These are phyloP conservation scores for Mycena latifolia DNA, from an alignment of 768 basidiomycete species.

Conservation along the genomic window DNA sequence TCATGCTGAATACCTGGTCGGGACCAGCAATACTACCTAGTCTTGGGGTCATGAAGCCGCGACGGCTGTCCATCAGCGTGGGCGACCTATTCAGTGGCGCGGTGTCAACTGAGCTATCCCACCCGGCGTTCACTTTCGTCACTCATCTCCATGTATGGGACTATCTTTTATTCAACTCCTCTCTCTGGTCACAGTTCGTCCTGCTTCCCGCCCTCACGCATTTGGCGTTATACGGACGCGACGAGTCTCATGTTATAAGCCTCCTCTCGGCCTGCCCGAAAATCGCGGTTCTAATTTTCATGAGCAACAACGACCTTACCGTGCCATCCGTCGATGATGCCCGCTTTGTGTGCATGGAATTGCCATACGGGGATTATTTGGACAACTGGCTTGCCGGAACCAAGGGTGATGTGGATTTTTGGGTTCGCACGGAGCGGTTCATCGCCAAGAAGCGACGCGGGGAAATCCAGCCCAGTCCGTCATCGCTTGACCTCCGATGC, in stretches of 20 bases:
- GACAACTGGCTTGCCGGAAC: neutral
- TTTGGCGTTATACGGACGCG: neutral
- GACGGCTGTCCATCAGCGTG: neutral
- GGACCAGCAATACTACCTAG: neutral
- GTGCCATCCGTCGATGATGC: too few relatives aligned
- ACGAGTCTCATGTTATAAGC: too few relatives aligned
- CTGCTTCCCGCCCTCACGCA: constrained; percentile 14
- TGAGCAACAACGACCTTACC: neutral
- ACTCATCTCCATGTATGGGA: constrained; percentile 11
- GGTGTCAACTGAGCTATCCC: neutral
- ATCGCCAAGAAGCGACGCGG: constrained; percentile 9
- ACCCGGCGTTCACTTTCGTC: neutral
- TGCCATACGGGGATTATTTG: neutral
- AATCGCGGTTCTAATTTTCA: neutral
- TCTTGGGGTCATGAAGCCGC: neutral
- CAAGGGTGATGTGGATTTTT: neutral
- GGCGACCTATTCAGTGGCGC: neutral
- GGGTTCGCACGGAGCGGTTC: constrained; percentile 8
- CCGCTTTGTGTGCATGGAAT: neutral
- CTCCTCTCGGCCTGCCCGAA: neutral
- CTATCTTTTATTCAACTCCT: neutral
- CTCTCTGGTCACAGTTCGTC: neutral
- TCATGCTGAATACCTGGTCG: neutral
- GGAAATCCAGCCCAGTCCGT: constrained; percentile 10
- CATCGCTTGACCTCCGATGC: too few relatives aligned